phyloP scores from a whole-genome alignment of 208 protist species.

The Wallacemonas rigidus region DNA sequence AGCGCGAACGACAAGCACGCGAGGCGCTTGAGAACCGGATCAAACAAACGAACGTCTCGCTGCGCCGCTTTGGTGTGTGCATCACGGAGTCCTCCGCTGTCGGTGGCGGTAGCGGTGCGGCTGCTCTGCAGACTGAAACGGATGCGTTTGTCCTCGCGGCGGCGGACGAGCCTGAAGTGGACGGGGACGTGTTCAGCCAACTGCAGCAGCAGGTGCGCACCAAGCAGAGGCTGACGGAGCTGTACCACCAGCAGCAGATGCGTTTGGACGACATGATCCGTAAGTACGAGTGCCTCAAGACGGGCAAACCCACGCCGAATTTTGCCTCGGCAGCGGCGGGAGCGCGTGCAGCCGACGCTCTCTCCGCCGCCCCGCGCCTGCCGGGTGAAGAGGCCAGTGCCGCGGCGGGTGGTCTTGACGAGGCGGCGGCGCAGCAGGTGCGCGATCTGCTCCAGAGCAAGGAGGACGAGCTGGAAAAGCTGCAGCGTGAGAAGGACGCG shows the following conservation, averaged over 20 bases:
- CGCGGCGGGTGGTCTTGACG: slow-evolving; percentile 36
- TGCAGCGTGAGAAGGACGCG: slow-evolving; percentile 75
- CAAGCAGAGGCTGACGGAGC: slow-evolving; percentile 83
- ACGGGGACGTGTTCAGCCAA: slow-evolving; percentile 74
- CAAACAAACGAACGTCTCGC: slow-evolving; percentile 79
- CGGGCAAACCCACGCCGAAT: slow-evolving; percentile 67
- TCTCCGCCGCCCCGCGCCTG: slow-evolving; percentile 8
- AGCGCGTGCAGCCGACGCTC: slow-evolving; percentile 2
- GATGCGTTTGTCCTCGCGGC: slow-evolving; percentile 73
- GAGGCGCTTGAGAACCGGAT: slow-evolving; percentile 64
- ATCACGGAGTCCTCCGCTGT: slow-evolving; percentile 55
- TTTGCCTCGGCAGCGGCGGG: slow-evolving; percentile 9
- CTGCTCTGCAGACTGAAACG: slow-evolving; percentile 28
- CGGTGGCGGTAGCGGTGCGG: slow-evolving; percentile 17
- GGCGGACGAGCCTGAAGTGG: slow-evolving; percentile 61
- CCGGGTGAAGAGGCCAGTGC: not conserved
- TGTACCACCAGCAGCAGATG: slow-evolving; percentile 85
- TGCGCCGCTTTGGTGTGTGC: slow-evolving; percentile 82
- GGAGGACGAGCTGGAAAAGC: slow-evolving; percentile 81
- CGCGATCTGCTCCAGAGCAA: slow-evolving; percentile 82
- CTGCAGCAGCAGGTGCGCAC: slow-evolving; percentile 89
- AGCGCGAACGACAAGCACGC: slow-evolving; percentile 53
- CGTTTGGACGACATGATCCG: slow-evolving; percentile 82
- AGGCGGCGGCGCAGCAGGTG: slow-evolving; percentile 67
- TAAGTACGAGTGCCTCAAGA: slow-evolving; percentile 90